Evolutionary conservation across 352 stramenopile species (phyloP).

Genomic region (Phytophthora pluvialis): DNA sequence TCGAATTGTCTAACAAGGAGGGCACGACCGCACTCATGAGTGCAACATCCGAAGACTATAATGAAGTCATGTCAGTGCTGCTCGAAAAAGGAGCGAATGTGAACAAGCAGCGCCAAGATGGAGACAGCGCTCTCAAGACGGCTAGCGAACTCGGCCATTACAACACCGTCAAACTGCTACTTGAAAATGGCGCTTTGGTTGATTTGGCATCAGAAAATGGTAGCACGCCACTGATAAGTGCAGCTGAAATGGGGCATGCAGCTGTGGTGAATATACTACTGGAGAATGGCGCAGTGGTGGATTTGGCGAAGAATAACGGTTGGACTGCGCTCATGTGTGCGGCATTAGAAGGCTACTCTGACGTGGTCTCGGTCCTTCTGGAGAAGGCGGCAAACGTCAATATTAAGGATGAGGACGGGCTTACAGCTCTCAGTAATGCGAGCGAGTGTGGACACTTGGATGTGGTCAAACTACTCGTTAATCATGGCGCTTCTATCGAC

Average conservation of each 20-base stretch:
- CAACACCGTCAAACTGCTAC: slow-evolving; percentile 6
- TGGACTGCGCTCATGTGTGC: slow-evolving; percentile 13
- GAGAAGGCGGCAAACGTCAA: slow-evolving; percentile 11
- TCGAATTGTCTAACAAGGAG: neutral
- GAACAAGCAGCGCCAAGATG: slow-evolving; percentile 7
- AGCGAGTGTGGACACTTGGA: neutral
- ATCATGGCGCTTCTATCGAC: slow-evolving; percentile 4
- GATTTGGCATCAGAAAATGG: slow-evolving; percentile 8
- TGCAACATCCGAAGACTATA: neutral
- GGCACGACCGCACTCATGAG: slow-evolving; percentile 4
- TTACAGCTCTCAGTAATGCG: slow-evolving; percentile 4
- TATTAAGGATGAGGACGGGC: neutral
- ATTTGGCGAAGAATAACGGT: neutral
- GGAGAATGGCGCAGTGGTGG: neutral
- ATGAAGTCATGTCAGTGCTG: slow-evolving; percentile 1
- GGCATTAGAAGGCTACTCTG: neutral
- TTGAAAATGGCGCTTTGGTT: slow-evolving; percentile 15
- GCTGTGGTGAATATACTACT: slow-evolving; percentile 8
- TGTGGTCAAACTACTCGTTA: slow-evolving; percentile 6
- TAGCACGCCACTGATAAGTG: slow-evolving; percentile 7
- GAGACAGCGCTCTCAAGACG: slow-evolving; percentile 1
- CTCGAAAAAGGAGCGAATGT: slow-evolving; percentile 10
- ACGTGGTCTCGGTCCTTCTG: slow-evolving; percentile 5
- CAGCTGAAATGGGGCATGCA: neutral
- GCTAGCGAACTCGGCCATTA: neutral